phyloP scores from a whole-genome alignment of 2,329 filamentous ascomycete species.

The Ophiostoma quercus region DNA sequence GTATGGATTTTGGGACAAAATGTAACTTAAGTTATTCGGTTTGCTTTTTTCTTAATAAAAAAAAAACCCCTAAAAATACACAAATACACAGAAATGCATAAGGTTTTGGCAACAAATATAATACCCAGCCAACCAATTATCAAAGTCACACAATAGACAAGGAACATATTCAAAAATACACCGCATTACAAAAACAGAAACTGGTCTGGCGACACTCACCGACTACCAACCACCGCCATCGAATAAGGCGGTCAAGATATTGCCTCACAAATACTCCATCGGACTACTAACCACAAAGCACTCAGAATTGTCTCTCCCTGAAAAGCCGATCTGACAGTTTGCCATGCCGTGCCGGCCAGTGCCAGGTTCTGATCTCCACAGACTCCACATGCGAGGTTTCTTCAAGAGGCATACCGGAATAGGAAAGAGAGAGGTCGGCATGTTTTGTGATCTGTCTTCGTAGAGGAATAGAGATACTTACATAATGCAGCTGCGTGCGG shows the following conservation, averaged over 20 bases:
- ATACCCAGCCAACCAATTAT: not conserved
- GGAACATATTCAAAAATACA: not conserved
- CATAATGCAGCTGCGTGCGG: not conserved
- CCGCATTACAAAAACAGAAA: not conserved
- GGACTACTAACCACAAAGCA: not conserved
- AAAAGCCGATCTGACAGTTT: not conserved
- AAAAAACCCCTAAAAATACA: too few species aligned
- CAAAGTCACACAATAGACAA: not conserved
- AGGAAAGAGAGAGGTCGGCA: not conserved
- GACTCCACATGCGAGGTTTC: slow-evolving; percentile 4
- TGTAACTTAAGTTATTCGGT: too few species aligned
- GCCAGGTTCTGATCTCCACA: slow-evolving; percentile 3
- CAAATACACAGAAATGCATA: not conserved
- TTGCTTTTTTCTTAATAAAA: too few species aligned
- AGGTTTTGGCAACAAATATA: too few species aligned
- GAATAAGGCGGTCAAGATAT: slow-evolving; percentile 7
- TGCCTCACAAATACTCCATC: slow-evolving; percentile 2
- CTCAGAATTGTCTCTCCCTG: not conserved
- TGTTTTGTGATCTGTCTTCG: too few species aligned
- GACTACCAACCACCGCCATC: not conserved
- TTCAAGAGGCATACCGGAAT: slow-evolving; percentile 3
- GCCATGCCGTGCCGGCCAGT: not conserved
- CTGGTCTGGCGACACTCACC: not conserved
- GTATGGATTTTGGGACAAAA: too few species aligned
- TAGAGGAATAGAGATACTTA: not conserved